Conservation (phyloP, 2,329 filamentous ascomycete genomes). For the Aureobasidium zeae region DNA sequence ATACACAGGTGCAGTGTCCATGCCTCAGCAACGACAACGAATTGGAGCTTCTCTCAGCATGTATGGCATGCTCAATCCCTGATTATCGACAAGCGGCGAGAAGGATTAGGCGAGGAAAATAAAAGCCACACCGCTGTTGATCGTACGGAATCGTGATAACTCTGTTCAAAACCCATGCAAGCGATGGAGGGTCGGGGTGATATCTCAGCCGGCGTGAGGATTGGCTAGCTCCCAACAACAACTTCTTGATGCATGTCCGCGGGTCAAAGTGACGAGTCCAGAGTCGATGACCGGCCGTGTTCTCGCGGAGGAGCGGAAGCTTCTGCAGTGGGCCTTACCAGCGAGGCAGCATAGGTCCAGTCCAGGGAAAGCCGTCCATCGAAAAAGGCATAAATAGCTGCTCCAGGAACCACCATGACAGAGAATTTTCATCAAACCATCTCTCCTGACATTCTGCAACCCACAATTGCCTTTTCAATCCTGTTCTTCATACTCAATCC, state of each 20-base stretch:
- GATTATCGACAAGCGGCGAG: constrained; percentile 32
- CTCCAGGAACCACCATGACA: background rate
- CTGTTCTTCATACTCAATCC: too few species aligned
- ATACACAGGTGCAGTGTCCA: background rate
- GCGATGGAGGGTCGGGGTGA: constrained; percentile 4
- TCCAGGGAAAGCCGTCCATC: background rate
- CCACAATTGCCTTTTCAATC: background rate
- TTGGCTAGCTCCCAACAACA: constrained; percentile 10
- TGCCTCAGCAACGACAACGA: constrained; percentile 6
- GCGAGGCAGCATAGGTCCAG: background rate
- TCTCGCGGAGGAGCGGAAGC: constrained; percentile 8
- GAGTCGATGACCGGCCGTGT: background rate
- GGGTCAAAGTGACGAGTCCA: constrained; percentile 12
- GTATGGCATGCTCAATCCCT: constrained; percentile 22
- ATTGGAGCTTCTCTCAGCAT: background rate
- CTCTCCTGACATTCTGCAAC: background rate
- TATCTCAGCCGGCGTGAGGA: background rate
- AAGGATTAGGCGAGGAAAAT: constrained; percentile 34
- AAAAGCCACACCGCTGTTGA: constrained; percentile 34
- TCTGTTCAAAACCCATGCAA: constrained; percentile 2
- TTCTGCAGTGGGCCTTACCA: constrained; percentile 3
- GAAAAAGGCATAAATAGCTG: constrained; percentile 16
- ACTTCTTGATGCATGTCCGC: constrained; percentile 1
- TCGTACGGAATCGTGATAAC: constrained; percentile 18
- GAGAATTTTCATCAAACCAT: constrained; percentile 4